Evolutionary conservation across 2,329 filamentous ascomycete genomes (phyloP).

Genomic region (Periconia macrospinosa): DNA sequence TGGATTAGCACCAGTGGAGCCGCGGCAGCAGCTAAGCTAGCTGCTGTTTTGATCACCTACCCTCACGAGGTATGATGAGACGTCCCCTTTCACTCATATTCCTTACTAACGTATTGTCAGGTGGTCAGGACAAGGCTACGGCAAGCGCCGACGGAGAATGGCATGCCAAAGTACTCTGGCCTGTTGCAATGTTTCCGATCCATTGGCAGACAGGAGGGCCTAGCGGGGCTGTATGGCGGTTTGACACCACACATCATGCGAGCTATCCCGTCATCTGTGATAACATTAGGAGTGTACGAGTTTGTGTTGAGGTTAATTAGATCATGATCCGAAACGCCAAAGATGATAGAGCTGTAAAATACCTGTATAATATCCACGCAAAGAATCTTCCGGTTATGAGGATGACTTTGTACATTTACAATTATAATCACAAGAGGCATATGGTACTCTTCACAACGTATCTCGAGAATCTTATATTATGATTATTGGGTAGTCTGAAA

Average conservation of each 20-base stretch:
- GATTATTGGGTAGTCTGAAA: too few species aligned
- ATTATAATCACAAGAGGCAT: too few species aligned
- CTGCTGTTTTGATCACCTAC: conserved; percentile 38
- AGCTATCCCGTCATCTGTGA: conserved; percentile 40
- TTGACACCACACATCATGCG: conserved; percentile 41
- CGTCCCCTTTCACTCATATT: not conserved
- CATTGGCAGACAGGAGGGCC: conserved; percentile 40
- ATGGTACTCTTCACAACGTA: too few species aligned
- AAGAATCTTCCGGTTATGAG: too few species aligned
- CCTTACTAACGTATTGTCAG: conserved; percentile 14
- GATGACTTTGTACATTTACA: too few species aligned
- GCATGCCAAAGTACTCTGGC: conserved; percentile 40
- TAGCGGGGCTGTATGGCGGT: conserved; percentile 41
- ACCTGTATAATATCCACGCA: too few species aligned
- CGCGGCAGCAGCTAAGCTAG: conserved; percentile 38
- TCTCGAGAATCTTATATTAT: too few species aligned
- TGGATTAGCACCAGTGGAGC: conserved; percentile 39
- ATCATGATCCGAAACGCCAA: conserved; percentile 1
- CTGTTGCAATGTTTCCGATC: conserved; percentile 39
- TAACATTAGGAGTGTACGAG: conserved; percentile 43
- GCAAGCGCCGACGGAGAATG: conserved; percentile 40
- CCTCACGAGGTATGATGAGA: conserved; percentile 36
- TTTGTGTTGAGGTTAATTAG: conserved; percentile 29
- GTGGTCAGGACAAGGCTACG: conserved; percentile 41
- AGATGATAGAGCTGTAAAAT: too few species aligned